Base-by-base conservation (phyloP, 306 rosid genomes). In the Vigna hirtella region DNA sequence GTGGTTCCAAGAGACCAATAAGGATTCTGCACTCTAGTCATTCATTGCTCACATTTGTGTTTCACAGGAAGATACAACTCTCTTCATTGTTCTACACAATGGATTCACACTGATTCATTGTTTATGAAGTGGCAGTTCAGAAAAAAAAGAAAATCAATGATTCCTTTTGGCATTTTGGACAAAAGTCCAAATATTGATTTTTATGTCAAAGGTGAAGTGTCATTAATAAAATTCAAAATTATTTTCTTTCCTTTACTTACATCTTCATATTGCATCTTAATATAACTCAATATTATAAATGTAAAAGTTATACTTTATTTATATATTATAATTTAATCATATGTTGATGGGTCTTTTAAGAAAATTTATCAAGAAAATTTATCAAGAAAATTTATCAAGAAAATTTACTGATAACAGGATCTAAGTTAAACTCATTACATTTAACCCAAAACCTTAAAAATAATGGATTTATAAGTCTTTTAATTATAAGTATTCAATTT, bases 1-100 rank as follows among this genome's bases (percentile, higher is more conserved):
- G 66, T 32, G 80, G 84, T 78, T 88, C 76, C 93, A 94, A 56
- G 81, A 87, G 3, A 18, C 75, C 14, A 43, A 47, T 6, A 58
- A 76, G 55, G 85, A 78, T 32, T 50, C 56, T 48, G 68, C 58
- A 28, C 17, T 1, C 66, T 30, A 73, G 57, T 9, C 53, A 45
- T 72, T 66, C 40, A 36, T 36, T 36, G 3, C 6, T 20, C 52
- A 62, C 65, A 24, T 50, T 57, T 79, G 64, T 74, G 58, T 20
- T 30, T 9, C 56, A 56, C 69, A 43, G 14, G 47, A 77, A 65
- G 57, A 53, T 40, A 15, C 2, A 56, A 40, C 40, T 51, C 16
- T 79, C 68, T 10, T 15, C 7, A 77, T 66, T 53, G 71, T 66
- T 53, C 71, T 81, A 63, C 76, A n/a, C 38, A 53, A 51, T 1